phyloP scores from a whole-genome alignment of 139 green algal genomes.

The Picochlorum sp. region DNA sequence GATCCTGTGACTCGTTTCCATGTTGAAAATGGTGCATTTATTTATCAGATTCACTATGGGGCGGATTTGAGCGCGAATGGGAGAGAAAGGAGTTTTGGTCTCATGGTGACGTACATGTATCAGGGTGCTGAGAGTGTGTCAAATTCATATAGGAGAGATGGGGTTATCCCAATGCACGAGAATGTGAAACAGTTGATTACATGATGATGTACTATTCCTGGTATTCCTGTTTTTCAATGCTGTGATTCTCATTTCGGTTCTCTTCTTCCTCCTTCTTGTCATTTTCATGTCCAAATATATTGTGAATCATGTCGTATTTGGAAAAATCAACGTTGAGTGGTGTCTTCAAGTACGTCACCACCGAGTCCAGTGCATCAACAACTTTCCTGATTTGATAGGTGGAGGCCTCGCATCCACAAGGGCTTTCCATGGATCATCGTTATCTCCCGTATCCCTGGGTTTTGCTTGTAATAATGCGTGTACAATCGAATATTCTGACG shows the following conservation, averaged over 20 bases:
- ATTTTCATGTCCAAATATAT: neutral
- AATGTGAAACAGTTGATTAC: no score
- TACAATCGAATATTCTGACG: slow-evolving; percentile 1
- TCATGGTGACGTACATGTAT: slow-evolving; percentile 86
- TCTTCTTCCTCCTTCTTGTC: neutral
- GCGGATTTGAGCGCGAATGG: slow-evolving; percentile 42
- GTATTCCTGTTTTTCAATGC: neutral
- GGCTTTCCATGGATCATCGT: neutral
- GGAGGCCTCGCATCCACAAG: neutral
- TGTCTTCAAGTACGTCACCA: no score
- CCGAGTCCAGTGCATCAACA: no score
- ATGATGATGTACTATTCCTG: no score
- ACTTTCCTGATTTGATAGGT: neutral
- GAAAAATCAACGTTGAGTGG: neutral
- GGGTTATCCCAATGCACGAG: no score
- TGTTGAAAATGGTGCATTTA: slow-evolving; percentile 64
- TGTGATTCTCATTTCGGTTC: neutral
- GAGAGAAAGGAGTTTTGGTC: slow-evolving; percentile 39
- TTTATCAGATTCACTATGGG: slow-evolving; percentile 55
- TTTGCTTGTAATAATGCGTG: neutral
- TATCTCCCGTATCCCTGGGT: neutral
- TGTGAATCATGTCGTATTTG: slow-evolving; percentile 9
- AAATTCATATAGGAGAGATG: no score
- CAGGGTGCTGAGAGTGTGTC: neutral
- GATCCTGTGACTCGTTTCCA: slow-evolving; percentile 81